A percentile compares a stretch with the other conserved stretches of the same genome.
phyloP scores from a whole-genome alignment of 192 early-diverging fungal genomes.

The Coemansia sp. region DNA sequence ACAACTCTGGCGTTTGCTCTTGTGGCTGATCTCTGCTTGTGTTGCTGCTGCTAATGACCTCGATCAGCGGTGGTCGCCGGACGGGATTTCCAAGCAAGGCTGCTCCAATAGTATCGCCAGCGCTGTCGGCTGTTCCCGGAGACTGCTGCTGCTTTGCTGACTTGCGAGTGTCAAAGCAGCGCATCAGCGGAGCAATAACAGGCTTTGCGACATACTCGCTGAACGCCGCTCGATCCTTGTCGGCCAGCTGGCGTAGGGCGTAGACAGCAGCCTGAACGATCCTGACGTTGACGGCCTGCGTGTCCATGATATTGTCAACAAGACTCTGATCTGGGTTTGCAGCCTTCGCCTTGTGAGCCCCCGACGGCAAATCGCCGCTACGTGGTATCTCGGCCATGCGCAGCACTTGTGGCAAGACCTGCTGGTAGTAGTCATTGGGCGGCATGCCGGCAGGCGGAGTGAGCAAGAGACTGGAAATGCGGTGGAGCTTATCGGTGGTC shows the following conservation, averaged over 20 bases:
- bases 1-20: no score
- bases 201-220: conserved; percentile 53
- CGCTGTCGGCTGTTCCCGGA: neutral
- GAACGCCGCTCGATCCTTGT: conserved; percentile 16
- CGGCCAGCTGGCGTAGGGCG: conserved; percentile 21
- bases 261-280: conserved; percentile 25
- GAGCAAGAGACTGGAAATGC: conserved; percentile 31
- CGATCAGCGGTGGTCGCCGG: conserved; percentile 16
- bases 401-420: conserved; percentile 29
- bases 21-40: neutral
- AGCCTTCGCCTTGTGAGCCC: neutral
- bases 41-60: conserved; percentile 6
- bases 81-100: neutral
- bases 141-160: no score
- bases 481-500: conserved; percentile 34
- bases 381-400: neutral
- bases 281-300: conserved; percentile 3
- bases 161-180: conserved; percentile 30
- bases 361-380: neutral
- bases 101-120: neutral
- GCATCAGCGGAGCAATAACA: conserved; percentile 40
- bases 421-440: conserved; percentile 1
- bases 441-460: conserved; percentile 23
- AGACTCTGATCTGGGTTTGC: neutral
- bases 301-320: conserved; percentile 10